These are phyloP conservation scores for Gelatoporia subvermispora DNA, from an alignment of 768 basidiomycete species.

Conservation along the genomic window DNA sequence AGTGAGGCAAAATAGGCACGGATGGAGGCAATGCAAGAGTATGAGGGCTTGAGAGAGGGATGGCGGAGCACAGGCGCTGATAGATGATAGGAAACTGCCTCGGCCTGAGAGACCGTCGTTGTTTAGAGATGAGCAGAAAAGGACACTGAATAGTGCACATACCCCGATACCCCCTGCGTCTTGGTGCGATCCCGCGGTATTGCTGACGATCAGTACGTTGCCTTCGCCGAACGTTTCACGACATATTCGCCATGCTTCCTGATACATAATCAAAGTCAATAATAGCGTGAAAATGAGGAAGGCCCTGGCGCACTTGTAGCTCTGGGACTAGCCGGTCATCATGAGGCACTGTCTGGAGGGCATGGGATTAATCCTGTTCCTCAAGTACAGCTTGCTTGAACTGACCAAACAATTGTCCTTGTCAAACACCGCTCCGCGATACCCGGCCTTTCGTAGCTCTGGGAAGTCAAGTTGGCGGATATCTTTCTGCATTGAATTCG, in stretches of 20 bases:
- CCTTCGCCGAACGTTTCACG: slow-evolving; percentile 66
- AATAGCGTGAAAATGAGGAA: too few species aligned
- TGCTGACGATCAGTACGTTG: slow-evolving; percentile 88
- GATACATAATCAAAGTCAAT: not conserved
- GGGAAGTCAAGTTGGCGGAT: slow-evolving; percentile 81
- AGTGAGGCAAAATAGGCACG: slow-evolving; percentile 69
- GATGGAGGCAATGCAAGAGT: slow-evolving; percentile 68
- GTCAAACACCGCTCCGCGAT: slow-evolving; percentile 90
- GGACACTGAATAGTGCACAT: not conserved
- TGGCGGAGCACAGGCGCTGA: slow-evolving; percentile 82
- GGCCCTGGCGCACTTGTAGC: slow-evolving; percentile 64
- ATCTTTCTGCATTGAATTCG: slow-evolving; percentile 44
- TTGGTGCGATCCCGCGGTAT: slow-evolving; percentile 82
- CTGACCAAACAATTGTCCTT: slow-evolving; percentile 95
- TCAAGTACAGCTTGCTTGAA: slow-evolving; percentile 1
- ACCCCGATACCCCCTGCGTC: slow-evolving; percentile 82
- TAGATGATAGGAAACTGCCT: slow-evolving; percentile 76
- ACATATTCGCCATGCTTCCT: slow-evolving; percentile 77
- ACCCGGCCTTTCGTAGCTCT: slow-evolving; percentile 69
- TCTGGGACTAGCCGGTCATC: slow-evolving; percentile 73
- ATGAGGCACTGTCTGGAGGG: slow-evolving; percentile 72
- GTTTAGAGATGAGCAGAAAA: not conserved
- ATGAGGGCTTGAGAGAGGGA: slow-evolving; percentile 70
- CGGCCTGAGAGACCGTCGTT: slow-evolving; percentile 52
- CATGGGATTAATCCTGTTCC: not conserved